Conservation (phyloP, 495 filamentous ascomycete species). For the Massariosphaeria phaeospora region DNA sequence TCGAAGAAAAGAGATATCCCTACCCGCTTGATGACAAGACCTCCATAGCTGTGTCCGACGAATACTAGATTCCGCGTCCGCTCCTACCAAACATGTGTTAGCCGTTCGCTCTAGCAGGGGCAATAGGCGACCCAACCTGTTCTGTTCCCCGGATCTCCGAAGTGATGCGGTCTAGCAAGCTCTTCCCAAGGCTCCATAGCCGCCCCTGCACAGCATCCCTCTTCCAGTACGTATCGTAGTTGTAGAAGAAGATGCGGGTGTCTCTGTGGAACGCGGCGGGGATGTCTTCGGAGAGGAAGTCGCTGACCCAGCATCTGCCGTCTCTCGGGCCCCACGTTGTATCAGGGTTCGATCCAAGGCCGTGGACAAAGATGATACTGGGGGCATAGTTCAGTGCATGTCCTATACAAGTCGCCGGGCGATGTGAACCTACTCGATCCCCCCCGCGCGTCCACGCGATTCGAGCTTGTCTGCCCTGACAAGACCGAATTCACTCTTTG, state of each 20-base stretch:
- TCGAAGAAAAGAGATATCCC: background rate
- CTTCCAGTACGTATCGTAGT: slow-evolving; percentile 31
- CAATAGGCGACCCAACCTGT: slow-evolving; percentile 1
- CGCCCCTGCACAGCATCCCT: slow-evolving; percentile 25
- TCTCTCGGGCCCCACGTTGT: slow-evolving; percentile 24
- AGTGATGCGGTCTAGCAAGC: slow-evolving; percentile 5
- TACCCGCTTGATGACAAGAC: slow-evolving; percentile 29
- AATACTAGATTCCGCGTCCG: slow-evolving; percentile 25
- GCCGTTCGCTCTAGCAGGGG: background rate
- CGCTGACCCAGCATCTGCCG: slow-evolving; percentile 21
- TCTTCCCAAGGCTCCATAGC: slow-evolving; percentile 19
- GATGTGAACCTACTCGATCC: slow-evolving; percentile 4
- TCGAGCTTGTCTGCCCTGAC: slow-evolving; percentile 1
- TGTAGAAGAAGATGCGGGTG: slow-evolving; percentile 27
- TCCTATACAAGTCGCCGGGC: background rate
- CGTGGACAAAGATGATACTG: slow-evolving; percentile 24
- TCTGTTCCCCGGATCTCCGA: slow-evolving; percentile 2
- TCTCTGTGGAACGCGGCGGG: background rate
- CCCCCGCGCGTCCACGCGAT: background rate
- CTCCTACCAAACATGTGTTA: slow-evolving; percentile 16
- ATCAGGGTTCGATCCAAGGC: slow-evolving; percentile 28
- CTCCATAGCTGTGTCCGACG: slow-evolving; percentile 29
- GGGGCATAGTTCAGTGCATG: background rate
- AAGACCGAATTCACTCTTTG: slow-evolving; percentile 7
- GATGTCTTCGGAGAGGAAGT: slow-evolving; percentile 29